Conservation (phyloP, 2,329 filamentous ascomycete genomes). For the Aaosphaeria pasadenensis region DNA sequence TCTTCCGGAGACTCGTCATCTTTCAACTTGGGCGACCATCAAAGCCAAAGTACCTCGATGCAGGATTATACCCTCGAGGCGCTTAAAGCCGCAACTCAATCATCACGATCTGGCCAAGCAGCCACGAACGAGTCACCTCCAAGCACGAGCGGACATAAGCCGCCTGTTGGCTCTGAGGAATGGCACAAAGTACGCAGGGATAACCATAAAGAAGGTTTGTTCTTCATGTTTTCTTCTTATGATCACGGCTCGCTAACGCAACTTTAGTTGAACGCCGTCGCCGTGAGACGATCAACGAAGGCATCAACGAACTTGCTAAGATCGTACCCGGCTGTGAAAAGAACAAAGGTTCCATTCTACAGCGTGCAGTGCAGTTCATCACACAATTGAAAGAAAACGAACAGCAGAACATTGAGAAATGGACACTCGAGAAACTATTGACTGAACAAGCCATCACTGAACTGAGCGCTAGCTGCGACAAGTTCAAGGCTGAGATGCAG, state of each 20-base stretch:
- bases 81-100: constrained; percentile 47
- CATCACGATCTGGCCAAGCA: constrained; percentile 44
- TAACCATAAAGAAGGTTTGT: constrained; percentile 95
- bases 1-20: constrained; percentile 42
- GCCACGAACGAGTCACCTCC: constrained; percentile 35
- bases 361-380: constrained; percentile 92
- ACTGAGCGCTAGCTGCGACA: constrained; percentile 81
- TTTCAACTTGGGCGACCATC: constrained; percentile 44
- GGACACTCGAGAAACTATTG: constrained; percentile 85
- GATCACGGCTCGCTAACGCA: not conserved
- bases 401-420: constrained; percentile 89
- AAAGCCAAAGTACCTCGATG: constrained; percentile 35
- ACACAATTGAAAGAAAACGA: constrained; percentile 93
- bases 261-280: constrained; percentile 84
- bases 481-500: constrained; percentile 77
- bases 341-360: constrained; percentile 96
- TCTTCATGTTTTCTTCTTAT: not conserved
- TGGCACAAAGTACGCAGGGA: constrained; percentile 98
- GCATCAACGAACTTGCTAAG: constrained; percentile 96
- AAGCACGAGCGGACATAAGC: constrained; percentile 55
- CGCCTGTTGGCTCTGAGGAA: constrained; percentile 90
- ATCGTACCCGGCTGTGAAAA: constrained; percentile 98
- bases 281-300: constrained; percentile 97
- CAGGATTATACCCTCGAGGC: constrained; percentile 46
- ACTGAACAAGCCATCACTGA: constrained; percentile 88